A percentile compares a stretch with the other conserved stretches of the same genome.
Conservation (phyloP, 495 filamentous ascomycete genomes). For the Articulospora tetracladia region DNA sequence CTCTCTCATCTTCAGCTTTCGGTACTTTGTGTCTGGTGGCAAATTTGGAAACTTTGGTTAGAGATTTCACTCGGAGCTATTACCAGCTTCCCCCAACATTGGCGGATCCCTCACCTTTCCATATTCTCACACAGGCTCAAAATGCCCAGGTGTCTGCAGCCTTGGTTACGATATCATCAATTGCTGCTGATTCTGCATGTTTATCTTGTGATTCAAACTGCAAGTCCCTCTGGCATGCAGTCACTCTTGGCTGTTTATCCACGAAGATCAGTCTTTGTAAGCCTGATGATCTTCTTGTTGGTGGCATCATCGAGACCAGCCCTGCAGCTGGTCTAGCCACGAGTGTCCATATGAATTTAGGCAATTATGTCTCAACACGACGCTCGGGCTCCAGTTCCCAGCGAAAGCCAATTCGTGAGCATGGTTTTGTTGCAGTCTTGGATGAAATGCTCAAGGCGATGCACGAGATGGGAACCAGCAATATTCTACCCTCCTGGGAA, state of each 20-base stretch:
- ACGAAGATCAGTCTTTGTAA: not conserved
- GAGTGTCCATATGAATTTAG: not conserved
- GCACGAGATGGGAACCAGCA: not conserved
- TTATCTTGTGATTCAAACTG: not conserved
- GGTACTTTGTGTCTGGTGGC: not conserved
- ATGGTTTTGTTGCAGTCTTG: too few species aligned
- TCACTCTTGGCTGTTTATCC: not conserved
- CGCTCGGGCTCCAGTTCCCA: not conserved
- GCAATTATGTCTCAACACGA: not conserved
- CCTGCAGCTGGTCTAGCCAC: not conserved
- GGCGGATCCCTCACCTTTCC: not conserved
- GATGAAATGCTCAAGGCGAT: not conserved
- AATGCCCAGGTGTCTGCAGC: not conserved
- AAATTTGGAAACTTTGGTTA: not conserved
- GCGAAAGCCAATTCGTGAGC: not conserved
- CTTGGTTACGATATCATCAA: not conserved
- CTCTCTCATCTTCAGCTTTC: not conserved
- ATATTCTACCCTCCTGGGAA: not conserved
- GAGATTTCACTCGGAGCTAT: not conserved
- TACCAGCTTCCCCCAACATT: not conserved
- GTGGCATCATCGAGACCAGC: not conserved
- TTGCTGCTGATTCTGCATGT: not conserved
- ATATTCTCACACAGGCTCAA: not conserved
- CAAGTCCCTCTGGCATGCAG: not conserved
- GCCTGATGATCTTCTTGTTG: not conserved